Evolutionary conservation across 2,329 filamentous ascomycete species (phyloP).

Genomic region (Cryphonectria nitschkei): DNA sequence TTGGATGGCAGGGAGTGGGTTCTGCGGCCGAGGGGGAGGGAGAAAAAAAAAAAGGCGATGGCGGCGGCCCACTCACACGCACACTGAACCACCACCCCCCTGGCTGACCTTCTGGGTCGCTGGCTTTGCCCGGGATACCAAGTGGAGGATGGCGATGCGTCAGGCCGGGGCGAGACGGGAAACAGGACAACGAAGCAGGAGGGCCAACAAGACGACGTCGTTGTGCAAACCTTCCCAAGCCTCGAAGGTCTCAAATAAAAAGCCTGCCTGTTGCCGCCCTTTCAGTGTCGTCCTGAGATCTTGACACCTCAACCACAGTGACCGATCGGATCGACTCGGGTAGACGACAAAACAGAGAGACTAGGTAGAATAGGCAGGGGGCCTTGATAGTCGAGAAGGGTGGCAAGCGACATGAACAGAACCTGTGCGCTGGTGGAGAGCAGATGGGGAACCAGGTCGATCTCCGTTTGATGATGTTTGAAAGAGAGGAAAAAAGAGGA

Average conservation of each 20-base stretch:
- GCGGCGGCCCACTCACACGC: constrained; percentile 27
- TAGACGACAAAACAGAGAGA: background rate
- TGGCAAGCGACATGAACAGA: constrained; percentile 3
- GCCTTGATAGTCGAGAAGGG: background rate
- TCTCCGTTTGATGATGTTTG: background rate
- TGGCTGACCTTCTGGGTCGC: constrained; percentile 19
- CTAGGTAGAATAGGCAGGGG: background rate
- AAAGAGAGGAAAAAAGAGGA: background rate
- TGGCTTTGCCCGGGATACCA: constrained; percentile 18
- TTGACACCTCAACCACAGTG: background rate
- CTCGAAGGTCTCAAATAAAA: background rate
- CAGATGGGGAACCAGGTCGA: background rate
- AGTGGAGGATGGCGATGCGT: constrained; percentile 20
- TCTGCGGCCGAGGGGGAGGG: constrained; percentile 11
- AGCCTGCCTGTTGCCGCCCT: background rate
- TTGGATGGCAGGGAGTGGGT: constrained; percentile 28
- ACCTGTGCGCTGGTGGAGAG: background rate
- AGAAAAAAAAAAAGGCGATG: constrained; percentile 24
- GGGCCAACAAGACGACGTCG: background rate
- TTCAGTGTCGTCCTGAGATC: background rate
- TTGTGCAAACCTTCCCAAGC: background rate
- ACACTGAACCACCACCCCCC: constrained; percentile 7
- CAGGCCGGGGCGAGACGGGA: constrained; percentile 7
- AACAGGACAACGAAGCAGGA: constrained; percentile 8
- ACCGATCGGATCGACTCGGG: background rate